Conservation (phyloP, 2,329 filamentous ascomycete genomes). For the Arthrinium puccinioides region DNA sequence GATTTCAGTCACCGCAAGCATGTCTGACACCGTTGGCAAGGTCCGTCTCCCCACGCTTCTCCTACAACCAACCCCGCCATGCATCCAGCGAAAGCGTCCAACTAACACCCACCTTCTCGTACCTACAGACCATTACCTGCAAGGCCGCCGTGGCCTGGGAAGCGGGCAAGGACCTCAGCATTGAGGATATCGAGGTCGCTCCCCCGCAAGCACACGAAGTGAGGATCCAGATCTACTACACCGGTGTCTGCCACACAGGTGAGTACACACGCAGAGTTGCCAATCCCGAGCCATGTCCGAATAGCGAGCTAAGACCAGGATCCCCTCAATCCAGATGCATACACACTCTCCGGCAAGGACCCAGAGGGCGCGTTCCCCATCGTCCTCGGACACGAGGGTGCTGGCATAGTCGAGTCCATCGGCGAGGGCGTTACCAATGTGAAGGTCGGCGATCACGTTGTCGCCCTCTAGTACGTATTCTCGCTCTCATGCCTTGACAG, state of each 20-base stretch:
- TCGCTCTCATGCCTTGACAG: background rate
- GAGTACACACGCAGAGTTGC: slow-evolving; percentile 19
- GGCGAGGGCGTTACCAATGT: slow-evolving; percentile 93
- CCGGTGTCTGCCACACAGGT: slow-evolving; percentile 98
- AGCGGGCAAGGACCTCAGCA: slow-evolving; percentile 77
- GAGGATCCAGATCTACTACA: slow-evolving; percentile 94
- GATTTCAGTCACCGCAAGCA: slow-evolving; percentile 19
- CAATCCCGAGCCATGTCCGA: slow-evolving; percentile 21
- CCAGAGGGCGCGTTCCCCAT: slow-evolving; percentile 92
- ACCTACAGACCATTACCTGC: slow-evolving; percentile 79
- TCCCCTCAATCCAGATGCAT: slow-evolving; percentile 58
- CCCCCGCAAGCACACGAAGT: slow-evolving; percentile 90
- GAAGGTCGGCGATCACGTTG: slow-evolving; percentile 86
- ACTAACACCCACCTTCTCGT: background rate
- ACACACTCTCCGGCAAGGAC: slow-evolving; percentile 92
- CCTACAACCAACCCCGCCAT: background rate
- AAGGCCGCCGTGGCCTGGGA: slow-evolving; percentile 98
- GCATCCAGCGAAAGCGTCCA: background rate
- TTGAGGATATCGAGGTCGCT: slow-evolving; percentile 89
- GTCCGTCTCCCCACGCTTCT: slow-evolving; percentile 23
- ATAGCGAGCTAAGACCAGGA: slow-evolving; percentile 7
- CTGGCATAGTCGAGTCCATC: slow-evolving; percentile 85
- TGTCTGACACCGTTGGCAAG: slow-evolving; percentile 47
- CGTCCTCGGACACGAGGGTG: slow-evolving; percentile 83
- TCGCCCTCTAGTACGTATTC: slow-evolving; percentile 69